Evolutionary conservation across 331 rosid genomes (phyloP).

Genomic region (Telfairia occidentalis): DNA sequence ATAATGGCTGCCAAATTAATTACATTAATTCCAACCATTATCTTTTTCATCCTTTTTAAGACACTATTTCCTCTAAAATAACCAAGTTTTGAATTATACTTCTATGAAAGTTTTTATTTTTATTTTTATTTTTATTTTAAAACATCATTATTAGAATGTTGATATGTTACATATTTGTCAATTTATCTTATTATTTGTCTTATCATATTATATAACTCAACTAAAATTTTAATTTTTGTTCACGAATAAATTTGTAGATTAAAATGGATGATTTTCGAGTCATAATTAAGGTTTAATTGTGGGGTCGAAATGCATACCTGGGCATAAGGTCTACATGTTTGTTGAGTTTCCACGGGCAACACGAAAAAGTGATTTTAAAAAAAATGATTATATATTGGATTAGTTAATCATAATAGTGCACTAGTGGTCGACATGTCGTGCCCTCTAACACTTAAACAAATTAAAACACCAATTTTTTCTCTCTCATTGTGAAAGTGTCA

Average conservation of each 20-base stretch:
- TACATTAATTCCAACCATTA: background rate
- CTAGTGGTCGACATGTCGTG: conserved; percentile 59
- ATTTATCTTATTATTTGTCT: too few relatives aligned
- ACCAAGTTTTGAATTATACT: too few relatives aligned
- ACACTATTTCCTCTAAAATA: too few relatives aligned
- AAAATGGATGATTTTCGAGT: too few relatives aligned
- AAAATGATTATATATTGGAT: conserved; percentile 15
- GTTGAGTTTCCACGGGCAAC: background rate
- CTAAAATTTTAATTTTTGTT: too few relatives aligned
- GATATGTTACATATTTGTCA: too few relatives aligned
- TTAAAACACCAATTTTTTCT: conserved; percentile 11
- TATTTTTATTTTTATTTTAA: too few relatives aligned
- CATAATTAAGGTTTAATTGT: background rate
- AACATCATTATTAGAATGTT: too few relatives aligned
- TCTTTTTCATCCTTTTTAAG: background rate
- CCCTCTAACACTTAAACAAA: conserved; percentile 40
- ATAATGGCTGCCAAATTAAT: background rate
- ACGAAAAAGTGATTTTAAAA: conserved; percentile 9
- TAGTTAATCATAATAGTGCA: conserved; percentile 33
- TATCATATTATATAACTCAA: too few relatives aligned
- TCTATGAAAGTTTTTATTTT: too few relatives aligned
- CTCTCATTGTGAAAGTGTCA: background rate
- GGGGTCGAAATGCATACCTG: background rate
- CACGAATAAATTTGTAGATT: too few relatives aligned
- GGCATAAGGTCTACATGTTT: conserved; percentile 7